These are phyloP conservation scores for Mycena indigotica DNA, from an alignment of 768 basidiomycete species.

Conservation along the genomic window DNA sequence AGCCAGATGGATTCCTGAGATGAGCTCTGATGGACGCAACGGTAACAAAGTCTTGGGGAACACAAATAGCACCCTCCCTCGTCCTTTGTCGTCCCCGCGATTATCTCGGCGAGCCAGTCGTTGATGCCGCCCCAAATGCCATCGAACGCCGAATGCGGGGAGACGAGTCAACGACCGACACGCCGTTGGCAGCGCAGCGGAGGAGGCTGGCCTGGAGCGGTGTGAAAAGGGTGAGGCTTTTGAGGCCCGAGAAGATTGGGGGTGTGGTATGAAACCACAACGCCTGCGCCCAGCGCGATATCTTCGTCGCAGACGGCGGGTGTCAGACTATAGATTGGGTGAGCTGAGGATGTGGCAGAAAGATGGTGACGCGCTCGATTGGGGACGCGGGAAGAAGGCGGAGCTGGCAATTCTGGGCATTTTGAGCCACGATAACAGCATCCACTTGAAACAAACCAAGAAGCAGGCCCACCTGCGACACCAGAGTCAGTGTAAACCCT, in stretches of 20 bases:
- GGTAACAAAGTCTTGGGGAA: too few relatives aligned
- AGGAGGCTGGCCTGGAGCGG: not conserved
- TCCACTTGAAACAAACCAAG: constrained; percentile 50
- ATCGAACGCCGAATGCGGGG: not conserved
- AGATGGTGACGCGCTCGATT: constrained; percentile 56
- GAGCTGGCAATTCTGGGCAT: constrained; percentile 19
- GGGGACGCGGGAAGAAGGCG: constrained; percentile 33
- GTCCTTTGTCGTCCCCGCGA: not conserved
- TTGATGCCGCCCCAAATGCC: not conserved
- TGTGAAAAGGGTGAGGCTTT: not conserved
- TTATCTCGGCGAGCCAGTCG: not conserved
- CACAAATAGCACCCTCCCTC: too few relatives aligned
- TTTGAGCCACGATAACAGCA: not conserved
- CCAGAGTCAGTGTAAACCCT: constrained; percentile 18
- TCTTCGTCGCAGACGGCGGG: not conserved
- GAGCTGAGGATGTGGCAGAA: constrained; percentile 26
- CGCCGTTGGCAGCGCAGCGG: not conserved
- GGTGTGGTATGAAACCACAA: not conserved
- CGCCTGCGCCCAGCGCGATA: not conserved
- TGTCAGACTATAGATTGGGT: not conserved
- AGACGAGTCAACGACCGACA: not conserved
- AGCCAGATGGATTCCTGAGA: too few relatives aligned
- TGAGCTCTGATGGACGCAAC: too few relatives aligned
- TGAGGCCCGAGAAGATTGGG: not conserved
- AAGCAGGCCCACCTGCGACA: constrained; percentile 66